Evolutionary conservation across 2,329 filamentous ascomycete genomes (phyloP), one percentile per base, ranked within the genome.

Genomic region (Mycosphaerella arachidis): DNA sequence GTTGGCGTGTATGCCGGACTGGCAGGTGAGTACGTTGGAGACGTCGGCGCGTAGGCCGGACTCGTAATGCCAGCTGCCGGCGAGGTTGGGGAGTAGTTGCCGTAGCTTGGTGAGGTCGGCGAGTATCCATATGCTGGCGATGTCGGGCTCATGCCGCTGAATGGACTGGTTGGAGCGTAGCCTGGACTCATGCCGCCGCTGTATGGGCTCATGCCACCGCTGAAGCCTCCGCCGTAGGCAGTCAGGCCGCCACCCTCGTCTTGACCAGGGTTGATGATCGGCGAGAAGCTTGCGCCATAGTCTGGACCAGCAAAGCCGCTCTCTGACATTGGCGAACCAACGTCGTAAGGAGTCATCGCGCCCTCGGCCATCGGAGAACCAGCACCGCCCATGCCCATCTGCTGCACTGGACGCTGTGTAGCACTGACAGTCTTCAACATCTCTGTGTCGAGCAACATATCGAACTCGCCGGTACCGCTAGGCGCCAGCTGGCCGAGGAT

Each of bases 401-500:
- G 48, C 43, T 56, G 91, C 57, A 70, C 66, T 18, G 67, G 66
- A 30, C 65, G 64, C 37, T 69, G 65, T 30, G 90, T 87, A 48
- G 90, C 90, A 75, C 96, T 96, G 76, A 96, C 92, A 53, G 92
- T 96, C 75, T 95, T 91, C 48, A 97, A 85, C 91, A 99, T 96
- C 77, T 90, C 90, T 66, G 92, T 92, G 73, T 99, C 95, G 67
- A 99, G 83, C 68, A 92, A 86, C 56, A 97, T 87, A 66, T 99
- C 92, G 70, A 99, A 93, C 76, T 96, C 92, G 65, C 94, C 94
- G 59, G 95, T 99, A 63, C 94, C 94, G 83, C 96, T 93, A 31
- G 95, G 94, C 5, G 95, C 94, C 78, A 97, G 85, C 78, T 99
- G 94, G 63, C 94, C 94, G 63, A 99, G 85, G 85, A 99, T 99